Conservation (phyloP, 2,329 filamentous ascomycete species). For the Sporothrix humicola region DNA sequence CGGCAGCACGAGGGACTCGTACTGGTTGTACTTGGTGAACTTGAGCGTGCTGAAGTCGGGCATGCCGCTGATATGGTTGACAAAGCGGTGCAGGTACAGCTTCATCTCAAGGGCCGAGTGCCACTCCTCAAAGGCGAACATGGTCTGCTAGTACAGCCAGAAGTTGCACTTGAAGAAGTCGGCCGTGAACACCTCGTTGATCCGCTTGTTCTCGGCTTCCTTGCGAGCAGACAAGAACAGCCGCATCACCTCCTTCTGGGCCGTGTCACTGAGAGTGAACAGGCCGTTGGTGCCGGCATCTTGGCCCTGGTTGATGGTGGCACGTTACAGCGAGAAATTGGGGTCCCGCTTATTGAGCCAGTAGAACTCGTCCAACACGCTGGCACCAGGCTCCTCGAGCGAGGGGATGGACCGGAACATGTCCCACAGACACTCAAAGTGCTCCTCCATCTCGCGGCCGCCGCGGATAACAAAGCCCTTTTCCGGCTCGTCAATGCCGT, state of each 20-base stretch:
- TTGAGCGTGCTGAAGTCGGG: slow-evolving; percentile 45
- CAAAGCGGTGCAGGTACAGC: slow-evolving; percentile 46
- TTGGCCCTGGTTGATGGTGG: slow-evolving; percentile 42
- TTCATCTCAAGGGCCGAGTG: slow-evolving; percentile 47
- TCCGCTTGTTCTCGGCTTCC: slow-evolving; percentile 42
- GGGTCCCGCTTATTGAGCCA: slow-evolving; percentile 43
- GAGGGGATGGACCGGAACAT: slow-evolving; percentile 44
- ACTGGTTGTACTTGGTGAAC: slow-evolving; percentile 47
- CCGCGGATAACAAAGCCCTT: slow-evolving; percentile 47
- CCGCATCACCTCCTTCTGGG: slow-evolving; percentile 44
- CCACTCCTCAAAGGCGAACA: slow-evolving; percentile 47
- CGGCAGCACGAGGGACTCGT: slow-evolving; percentile 46
- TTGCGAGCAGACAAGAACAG: slow-evolving; percentile 43
- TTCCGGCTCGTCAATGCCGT: slow-evolving; percentile 42
- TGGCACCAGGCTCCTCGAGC: slow-evolving; percentile 41
- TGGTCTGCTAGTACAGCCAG: slow-evolving; percentile 48
- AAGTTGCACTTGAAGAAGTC: slow-evolving; percentile 48
- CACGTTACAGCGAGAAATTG: slow-evolving; percentile 42
- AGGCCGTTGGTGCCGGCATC: slow-evolving; percentile 40
- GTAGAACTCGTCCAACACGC: slow-evolving; percentile 45
- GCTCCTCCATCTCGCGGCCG: slow-evolving; percentile 45
- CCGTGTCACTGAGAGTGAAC: slow-evolving; percentile 42
- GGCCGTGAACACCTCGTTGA: slow-evolving; percentile 42
- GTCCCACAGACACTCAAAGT: slow-evolving; percentile 45
- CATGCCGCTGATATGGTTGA: slow-evolving; percentile 42